Evolutionary conservation across 2,329 filamentous ascomycete species (phyloP), one percentile per base, ranked within the genome.

Genomic region (Cladophialophora yegresii): DNA sequence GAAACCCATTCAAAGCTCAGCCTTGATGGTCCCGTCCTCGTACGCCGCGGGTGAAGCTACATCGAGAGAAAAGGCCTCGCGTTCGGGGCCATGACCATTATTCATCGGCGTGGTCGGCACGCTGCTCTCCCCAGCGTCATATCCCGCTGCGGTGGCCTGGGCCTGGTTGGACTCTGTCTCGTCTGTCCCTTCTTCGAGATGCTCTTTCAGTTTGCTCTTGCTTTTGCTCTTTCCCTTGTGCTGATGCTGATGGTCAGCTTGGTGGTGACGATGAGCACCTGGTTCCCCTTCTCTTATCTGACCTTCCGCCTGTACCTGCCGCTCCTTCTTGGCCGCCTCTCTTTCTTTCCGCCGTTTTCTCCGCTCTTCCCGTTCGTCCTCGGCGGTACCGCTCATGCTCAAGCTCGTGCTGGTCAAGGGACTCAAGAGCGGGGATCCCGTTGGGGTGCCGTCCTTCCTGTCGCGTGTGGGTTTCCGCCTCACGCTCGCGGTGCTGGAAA

Each of bases 401-500:
- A 5, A 49, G 55, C 23, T 26, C 55, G 49, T 47, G 40, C 54
- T 65, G 20, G 58, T 53, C 51, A 68, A 26, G 4, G 66, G 66
- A 58, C 66, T 68, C 30, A 68, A 16, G 6, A 61, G 49, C 33
- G 58, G 58, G 13, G 58, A 54, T 4, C 58, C 58, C 7, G 32
- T 54, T 23, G 49, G 22, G 47, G 23, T 50, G 28, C 54, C 49
- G 28, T 63, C 55, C 28, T 62, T 43, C 12, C 63, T 54, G 16
- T 32, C 54, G 30, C 54, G 36, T 6, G 36, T 33, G 10, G 64
- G n/a, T 54, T 70, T 70, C 12, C 68, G 62, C 12, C 68, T 36
- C 28, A 62, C 58, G 26, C 68, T 69, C 12, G 68, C 66, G 23
- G 68, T 68, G 62, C 66, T 70, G 58, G 62, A 67, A 2, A 70